phyloP scores from a whole-genome alignment of 192 early-diverging fungal genomes.

The Funneliformis geosporum region DNA sequence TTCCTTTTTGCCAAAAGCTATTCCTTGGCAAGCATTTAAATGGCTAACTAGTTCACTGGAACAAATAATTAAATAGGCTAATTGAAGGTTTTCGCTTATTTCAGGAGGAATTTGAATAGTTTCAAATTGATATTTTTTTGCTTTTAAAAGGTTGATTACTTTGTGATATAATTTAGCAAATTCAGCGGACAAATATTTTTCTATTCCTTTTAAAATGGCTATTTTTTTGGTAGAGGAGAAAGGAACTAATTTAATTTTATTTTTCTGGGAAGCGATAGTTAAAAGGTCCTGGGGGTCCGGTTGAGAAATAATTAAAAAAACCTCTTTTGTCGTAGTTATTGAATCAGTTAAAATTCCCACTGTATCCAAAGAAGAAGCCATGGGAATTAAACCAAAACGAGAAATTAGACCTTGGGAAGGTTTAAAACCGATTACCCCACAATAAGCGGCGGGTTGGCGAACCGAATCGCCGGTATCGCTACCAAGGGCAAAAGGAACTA shows the following conservation, averaged over 20 bases:
- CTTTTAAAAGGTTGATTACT: background rate
- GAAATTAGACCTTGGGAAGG: conserved; percentile 57
- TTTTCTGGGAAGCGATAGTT: background rate
- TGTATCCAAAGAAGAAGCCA: conserved; percentile 55
- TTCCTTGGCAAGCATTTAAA: conserved; percentile 24
- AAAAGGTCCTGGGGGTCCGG: background rate
- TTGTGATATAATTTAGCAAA: background rate
- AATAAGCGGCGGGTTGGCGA: conserved; percentile 58
- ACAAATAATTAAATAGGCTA: conserved; percentile 28
- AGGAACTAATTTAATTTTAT: no score
- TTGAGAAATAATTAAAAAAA: conserved; percentile 6
- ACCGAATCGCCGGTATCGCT: conserved; percentile 63
- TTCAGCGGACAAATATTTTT: background rate
- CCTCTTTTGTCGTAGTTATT: background rate
- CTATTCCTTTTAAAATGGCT: no score
- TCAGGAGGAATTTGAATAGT: conserved; percentile 10
- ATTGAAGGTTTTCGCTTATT: conserved; percentile 19
- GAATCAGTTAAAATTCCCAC: conserved; percentile 46
- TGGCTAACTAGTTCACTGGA: conserved; percentile 28
- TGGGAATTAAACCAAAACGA: conserved; percentile 52
- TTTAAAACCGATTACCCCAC: conserved; percentile 62
- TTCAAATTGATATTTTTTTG: background rate
- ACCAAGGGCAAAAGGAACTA: conserved; percentile 44
- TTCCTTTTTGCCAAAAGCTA: conserved; percentile 33
- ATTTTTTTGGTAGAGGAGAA: no score